Base-by-base conservation (phyloP, 495 filamentous ascomycete genomes). In the Penicillium tannophilum region DNA sequence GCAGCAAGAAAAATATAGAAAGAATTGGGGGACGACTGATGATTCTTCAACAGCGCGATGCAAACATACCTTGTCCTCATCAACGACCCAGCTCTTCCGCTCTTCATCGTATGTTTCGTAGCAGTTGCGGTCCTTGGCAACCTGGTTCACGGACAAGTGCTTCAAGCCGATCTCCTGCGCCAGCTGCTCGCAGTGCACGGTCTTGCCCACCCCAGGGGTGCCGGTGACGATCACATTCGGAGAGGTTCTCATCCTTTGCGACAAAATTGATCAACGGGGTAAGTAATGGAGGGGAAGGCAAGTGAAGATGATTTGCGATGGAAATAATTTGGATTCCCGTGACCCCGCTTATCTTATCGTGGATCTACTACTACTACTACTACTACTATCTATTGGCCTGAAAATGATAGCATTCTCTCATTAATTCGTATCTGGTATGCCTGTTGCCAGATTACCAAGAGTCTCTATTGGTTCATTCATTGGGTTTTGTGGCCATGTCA, bases 181-280 rank as follows among this genome's bases (percentile, higher is more conserved):
- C 52, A 97, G 79, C 59, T 84, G 77, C 70, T 94, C 89, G 64
- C 87, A 88, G 73, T 96, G 92, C 19, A 88, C 91, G 17, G 92
- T 96, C 77, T 98, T 98, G 69, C 94, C 94, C 24, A 93, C 90
- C 51, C 94, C 95, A 6, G 94, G 94, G 31, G 94, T 98, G 63
- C 94, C 94, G 51, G 94, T 97, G 61, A 98, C 81, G 55, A 98
- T 88, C 67, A 98, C 90, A 72, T 98, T 98, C 30, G 94, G 94
- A 56, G 80, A 75, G 14, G 75, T 81, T 63, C 90, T 85, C 67
- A 72, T 73, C 60, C 64, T 80, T 53, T 35, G 41, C 20, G 6
- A 28, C 28, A n/a, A 24, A 12, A 20, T 42, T 48, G 26, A 14
- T 49, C 20, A 23, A 16, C n/a, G 20, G 16, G 23, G 16, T 23